Percentiles rank a stretch among this genome's conserved stretches.
Conservation (phyloP, 805 yeast species). For the Teunomyces gatunensis region DNA sequence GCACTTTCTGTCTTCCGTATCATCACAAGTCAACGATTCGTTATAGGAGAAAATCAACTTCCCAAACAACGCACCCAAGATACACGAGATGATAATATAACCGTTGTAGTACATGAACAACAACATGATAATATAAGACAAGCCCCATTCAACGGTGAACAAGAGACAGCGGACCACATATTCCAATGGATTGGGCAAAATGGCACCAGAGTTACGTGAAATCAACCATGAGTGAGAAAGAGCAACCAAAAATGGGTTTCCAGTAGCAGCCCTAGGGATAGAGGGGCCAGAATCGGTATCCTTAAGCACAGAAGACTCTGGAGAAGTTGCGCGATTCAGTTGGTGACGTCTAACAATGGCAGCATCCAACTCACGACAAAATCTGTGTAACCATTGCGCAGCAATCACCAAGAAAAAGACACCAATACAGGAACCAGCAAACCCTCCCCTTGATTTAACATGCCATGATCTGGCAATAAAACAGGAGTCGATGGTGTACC, state of each 20-base stretch:
- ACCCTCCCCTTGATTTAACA: conserved; percentile 52
- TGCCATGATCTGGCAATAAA: conserved; percentile 66
- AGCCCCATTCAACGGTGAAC: conserved; percentile 61
- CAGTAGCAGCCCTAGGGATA: not conserved
- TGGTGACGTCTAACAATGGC: conserved; percentile 27
- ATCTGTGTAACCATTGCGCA: conserved; percentile 56
- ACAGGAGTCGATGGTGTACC: conserved; percentile 67
- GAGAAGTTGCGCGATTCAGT: not conserved
- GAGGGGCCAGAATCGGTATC: not conserved
- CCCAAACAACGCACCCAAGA: conserved; percentile 61
- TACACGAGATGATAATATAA: conserved; percentile 59
- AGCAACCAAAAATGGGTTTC: conserved; percentile 22
- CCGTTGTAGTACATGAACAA: conserved; percentile 76
- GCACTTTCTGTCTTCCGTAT: conserved; percentile 24
- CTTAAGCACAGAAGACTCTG: not conserved
- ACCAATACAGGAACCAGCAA: conserved; percentile 77
- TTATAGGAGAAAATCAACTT: conserved; percentile 48
- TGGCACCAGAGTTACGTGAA: conserved; percentile 16
- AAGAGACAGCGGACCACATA: conserved; percentile 50
- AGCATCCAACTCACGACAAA: conserved; percentile 50
- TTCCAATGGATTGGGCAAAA: conserved; percentile 45
- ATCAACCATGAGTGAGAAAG: conserved; percentile 35
- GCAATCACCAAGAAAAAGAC: conserved; percentile 56
- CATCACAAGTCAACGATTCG: conserved; percentile 34
- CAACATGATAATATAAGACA: conserved; percentile 65